These are phyloP conservation scores for Emergomyces orientalis DNA, from an alignment of 2,329 filamentous ascomycete species.

Conservation along the genomic window DNA sequence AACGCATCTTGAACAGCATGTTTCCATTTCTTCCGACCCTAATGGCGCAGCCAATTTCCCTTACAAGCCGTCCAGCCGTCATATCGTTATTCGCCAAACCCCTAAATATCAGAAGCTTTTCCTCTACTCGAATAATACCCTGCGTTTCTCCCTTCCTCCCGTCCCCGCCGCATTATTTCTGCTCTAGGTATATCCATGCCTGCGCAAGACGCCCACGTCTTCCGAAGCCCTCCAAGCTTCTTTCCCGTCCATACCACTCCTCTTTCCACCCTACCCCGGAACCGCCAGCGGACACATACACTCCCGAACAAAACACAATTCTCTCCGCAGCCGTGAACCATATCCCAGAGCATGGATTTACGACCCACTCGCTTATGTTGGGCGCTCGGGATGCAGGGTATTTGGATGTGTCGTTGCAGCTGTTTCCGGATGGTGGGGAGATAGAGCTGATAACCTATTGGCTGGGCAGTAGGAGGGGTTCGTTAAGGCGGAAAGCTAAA, in stretches of 20 bases:
- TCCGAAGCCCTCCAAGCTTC: slow-evolving; percentile 21
- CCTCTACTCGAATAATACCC: not conserved
- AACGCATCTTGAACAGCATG: not conserved
- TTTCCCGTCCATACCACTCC: slow-evolving; percentile 55
- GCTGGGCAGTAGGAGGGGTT: slow-evolving; percentile 33
- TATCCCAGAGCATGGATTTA: slow-evolving; percentile 77
- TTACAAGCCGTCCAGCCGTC: not conserved
- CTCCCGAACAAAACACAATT: slow-evolving; percentile 59
- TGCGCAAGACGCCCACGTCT: not conserved
- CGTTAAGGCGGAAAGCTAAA: slow-evolving; percentile 27
- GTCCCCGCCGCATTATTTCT: not conserved
- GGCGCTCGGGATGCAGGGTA: slow-evolving; percentile 80
- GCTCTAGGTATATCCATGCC: not conserved
- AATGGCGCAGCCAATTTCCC: slow-evolving; percentile 2
- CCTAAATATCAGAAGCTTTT: not conserved
- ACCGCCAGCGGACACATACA: slow-evolving; percentile 48
- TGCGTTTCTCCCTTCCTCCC: not conserved
- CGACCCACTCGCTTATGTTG: slow-evolving; percentile 58
- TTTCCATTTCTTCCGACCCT: not conserved
- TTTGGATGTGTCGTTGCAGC: slow-evolving; percentile 72
- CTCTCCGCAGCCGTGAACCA: slow-evolving; percentile 71
- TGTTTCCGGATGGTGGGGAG: slow-evolving; percentile 68
- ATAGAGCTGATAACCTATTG: slow-evolving; percentile 63
- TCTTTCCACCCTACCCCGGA: slow-evolving; percentile 55
- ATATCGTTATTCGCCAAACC: not conserved